Evolutionary conservation across 306 rosid species (phyloP).

Genomic region (Inga oerstediana): DNA sequence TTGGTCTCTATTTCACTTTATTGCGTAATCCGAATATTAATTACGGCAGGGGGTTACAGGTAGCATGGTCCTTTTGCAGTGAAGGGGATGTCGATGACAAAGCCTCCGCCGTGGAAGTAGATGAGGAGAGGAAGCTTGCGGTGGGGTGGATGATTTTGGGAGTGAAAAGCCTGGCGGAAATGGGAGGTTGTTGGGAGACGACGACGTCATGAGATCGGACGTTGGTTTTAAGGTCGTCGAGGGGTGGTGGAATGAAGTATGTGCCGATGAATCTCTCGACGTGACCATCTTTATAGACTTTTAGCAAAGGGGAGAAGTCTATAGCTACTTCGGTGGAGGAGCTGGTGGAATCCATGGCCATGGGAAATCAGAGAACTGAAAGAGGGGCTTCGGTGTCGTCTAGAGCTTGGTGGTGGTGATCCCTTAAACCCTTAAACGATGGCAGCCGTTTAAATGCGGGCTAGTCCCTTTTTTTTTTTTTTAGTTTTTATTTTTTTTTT

Average conservation of each 20-base stretch:
- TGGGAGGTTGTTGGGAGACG: conserved; percentile 20
- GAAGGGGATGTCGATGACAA: not conserved
- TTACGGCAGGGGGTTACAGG: no score
- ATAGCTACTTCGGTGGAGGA: conserved; percentile 6
- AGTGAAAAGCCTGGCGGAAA: conserved; percentile 39
- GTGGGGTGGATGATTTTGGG: not conserved
- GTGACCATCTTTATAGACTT: conserved; percentile 43
- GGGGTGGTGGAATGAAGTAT: conserved; percentile 16
- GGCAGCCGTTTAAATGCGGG: no score
- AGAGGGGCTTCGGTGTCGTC: no score
- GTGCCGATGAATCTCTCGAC: conserved; percentile 8
- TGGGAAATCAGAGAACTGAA: no score
- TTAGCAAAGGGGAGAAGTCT: conserved; percentile 22
- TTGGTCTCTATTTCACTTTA: no score
- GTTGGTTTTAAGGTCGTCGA: conserved; percentile 33
- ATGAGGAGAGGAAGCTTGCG: conserved; percentile 2
- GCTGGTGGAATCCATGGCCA: not conserved
- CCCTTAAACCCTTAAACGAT: no score
- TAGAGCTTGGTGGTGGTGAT: no score
- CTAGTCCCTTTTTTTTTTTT: no score
- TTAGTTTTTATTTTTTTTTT: no score
- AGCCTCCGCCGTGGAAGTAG: conserved; percentile 23
- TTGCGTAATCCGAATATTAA: no score
- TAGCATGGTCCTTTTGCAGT: no score
- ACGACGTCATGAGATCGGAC: conserved; percentile 38